These are phyloP conservation scores for Trifolium pratense DNA, from an alignment of 306 rosid species.

Conservation along the genomic window DNA sequence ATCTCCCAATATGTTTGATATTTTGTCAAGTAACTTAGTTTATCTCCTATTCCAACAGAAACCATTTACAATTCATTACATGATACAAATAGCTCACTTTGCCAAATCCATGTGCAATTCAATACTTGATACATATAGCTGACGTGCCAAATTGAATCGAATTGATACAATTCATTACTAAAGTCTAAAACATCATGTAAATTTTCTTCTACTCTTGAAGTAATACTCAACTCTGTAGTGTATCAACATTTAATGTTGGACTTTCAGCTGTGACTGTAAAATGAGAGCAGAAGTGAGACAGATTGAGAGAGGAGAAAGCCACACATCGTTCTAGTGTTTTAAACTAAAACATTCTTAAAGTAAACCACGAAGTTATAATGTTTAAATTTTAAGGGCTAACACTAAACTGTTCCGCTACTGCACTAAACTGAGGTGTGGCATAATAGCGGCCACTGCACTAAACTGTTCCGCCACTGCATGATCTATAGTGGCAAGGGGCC, in stretches of 20 bases:
- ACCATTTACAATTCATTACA: conserved; percentile 7
- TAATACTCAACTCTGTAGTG: not conserved
- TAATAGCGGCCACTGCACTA: not conserved
- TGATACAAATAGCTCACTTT: not conserved
- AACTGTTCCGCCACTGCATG: not conserved
- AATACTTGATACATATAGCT: not conserved
- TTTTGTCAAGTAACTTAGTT: not conserved
- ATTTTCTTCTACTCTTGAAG: conserved; percentile 18
- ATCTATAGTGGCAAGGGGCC: not conserved
- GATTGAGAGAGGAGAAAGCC: not conserved
- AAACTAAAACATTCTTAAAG: not conserved
- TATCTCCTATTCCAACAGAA: not conserved
- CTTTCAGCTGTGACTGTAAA: not conserved
- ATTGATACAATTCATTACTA: not conserved
- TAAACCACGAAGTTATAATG: not conserved
- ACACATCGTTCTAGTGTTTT: not conserved
- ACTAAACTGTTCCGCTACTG: not conserved
- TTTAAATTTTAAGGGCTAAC: not conserved
- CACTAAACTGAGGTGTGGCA: not conserved
- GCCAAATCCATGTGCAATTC: conserved; percentile 1
- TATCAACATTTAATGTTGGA: not conserved
- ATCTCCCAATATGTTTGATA: not conserved
- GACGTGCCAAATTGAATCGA: not conserved
- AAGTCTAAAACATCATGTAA: not conserved
- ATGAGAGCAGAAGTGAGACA: not conserved